Percentiles rank a stretch among this genome's conserved stretches.
Conservation (phyloP, 2,329 filamentous ascomycete species). For the Fusarium caatingaense region DNA sequence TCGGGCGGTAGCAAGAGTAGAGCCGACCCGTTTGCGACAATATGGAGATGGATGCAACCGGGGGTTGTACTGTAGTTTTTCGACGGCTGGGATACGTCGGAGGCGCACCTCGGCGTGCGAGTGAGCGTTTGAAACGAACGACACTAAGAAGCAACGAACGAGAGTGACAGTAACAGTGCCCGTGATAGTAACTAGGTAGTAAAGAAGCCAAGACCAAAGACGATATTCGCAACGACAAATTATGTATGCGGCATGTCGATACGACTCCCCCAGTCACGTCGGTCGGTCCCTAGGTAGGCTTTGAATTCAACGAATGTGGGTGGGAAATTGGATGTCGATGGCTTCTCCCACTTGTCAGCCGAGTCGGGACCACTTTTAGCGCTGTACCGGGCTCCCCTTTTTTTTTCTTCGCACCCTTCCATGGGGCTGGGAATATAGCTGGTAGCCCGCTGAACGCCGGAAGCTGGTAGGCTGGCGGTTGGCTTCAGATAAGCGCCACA, state of each 20-base stretch:
- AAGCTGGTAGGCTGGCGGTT: constrained; percentile 1
- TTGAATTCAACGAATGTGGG: constrained; percentile 39
- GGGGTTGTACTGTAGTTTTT: constrained; percentile 15
- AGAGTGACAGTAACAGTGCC: constrained; percentile 8
- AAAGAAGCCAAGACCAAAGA: constrained; percentile 1
- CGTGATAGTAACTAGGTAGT: constrained; percentile 2
- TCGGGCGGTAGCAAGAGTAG: constrained; percentile 20
- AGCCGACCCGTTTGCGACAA: constrained; percentile 33
- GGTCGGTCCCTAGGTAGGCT: background rate
- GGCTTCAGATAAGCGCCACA: constrained; percentile 30
- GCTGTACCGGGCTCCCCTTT: constrained; percentile 38
- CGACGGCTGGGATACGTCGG: constrained; percentile 12
- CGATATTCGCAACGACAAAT: constrained; percentile 6
- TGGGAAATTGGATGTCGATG: constrained; percentile 47
- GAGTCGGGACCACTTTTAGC: constrained; percentile 43
- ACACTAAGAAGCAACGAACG: constrained; percentile 15
- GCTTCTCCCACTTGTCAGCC: constrained; percentile 41
- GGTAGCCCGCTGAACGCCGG: background rate
- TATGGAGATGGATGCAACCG: constrained; percentile 24
- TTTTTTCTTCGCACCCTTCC: constrained; percentile 10
- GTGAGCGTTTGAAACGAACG: constrained; percentile 1
- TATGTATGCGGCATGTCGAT: constrained; percentile 33
- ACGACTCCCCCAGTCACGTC: constrained; percentile 25
- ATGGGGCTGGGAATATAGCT: constrained; percentile 1
- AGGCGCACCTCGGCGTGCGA: constrained; percentile 4